Conservation (phyloP, 1,284 basidiomycete genomes). For the Pulchroboletus neoregius region DNA sequence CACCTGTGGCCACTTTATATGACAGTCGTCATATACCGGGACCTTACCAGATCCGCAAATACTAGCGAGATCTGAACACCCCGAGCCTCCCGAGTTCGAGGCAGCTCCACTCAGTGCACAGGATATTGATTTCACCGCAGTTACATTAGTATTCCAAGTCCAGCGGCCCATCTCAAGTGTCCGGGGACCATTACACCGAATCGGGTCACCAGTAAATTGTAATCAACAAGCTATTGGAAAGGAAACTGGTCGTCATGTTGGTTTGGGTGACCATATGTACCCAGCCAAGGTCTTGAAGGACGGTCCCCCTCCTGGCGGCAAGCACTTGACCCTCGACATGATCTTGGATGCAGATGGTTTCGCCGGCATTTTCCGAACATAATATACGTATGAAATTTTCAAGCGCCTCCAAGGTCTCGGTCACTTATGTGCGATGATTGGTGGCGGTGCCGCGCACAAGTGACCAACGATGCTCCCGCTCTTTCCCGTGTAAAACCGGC, state of each 20-base stretch:
- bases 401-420: constrained; percentile 82
- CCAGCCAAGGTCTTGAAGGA: constrained; percentile 81
- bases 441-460: constrained; percentile 87
- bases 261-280: constrained; percentile 88
- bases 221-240: constrained; percentile 99
- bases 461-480: constrained; percentile 84
- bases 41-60: no score
- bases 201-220: no score
- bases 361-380: constrained; percentile 87
- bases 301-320: constrained; percentile 64
- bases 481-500: constrained; percentile 81
- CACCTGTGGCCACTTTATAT: no score
- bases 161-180: no score
- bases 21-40: no score
- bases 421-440: constrained; percentile 76
- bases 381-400: constrained; percentile 80
- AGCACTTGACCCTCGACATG: constrained; percentile 74
- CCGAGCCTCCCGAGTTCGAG: no score
- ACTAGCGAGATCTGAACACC: no score
- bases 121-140: no score
- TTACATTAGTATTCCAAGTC: no score
- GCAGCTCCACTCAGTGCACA: no score
- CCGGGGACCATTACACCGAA: no score
- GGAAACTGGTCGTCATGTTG: constrained; percentile 97
- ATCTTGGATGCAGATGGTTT: constrained; percentile 76